These are phyloP conservation scores for Aspergillus sclerotiicarbonarius DNA, from an alignment of 495 filamentous ascomycete species.

Conservation along the genomic window DNA sequence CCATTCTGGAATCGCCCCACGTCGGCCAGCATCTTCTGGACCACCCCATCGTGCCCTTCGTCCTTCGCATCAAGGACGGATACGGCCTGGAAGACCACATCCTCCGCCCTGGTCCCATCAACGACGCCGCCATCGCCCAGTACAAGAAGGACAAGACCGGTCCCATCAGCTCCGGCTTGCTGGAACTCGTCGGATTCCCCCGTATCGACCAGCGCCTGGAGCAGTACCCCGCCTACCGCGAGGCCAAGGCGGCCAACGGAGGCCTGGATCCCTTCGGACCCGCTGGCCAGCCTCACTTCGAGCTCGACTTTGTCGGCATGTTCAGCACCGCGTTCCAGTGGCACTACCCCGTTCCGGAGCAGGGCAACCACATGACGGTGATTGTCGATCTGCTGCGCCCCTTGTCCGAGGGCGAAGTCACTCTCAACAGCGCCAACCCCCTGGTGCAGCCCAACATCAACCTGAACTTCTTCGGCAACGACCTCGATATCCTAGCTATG, in stretches of 20 bases:
- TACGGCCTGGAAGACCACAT: conserved; percentile 52
- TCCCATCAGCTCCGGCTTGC: conserved; percentile 48
- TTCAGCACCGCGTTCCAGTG: conserved; percentile 63
- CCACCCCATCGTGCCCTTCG: conserved; percentile 54
- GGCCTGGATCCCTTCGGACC: conserved; percentile 59
- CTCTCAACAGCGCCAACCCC: conserved; percentile 51
- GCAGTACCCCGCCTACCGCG: conserved; percentile 48
- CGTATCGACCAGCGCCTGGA: conserved; percentile 53
- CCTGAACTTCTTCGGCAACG: conserved; percentile 57
- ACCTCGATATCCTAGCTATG: conserved; percentile 55
- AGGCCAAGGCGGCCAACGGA: conserved; percentile 49
- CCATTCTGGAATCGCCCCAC: conserved; percentile 43
- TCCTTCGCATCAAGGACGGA: conserved; percentile 55
- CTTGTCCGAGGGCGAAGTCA: conserved; percentile 50
- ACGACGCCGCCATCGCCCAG: conserved; percentile 41
- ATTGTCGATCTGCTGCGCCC: conserved; percentile 61
- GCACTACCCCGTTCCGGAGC: conserved; percentile 53
- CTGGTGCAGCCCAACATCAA: conserved; percentile 56
- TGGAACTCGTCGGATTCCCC: conserved; percentile 57
- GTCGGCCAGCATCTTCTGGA: conserved; percentile 61
- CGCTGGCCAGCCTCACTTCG: conserved; percentile 60
- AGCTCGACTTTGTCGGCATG: conserved; percentile 62
- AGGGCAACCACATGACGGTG: conserved; percentile 53
- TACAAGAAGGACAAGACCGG: conserved; percentile 50
- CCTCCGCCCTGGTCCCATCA: conserved; percentile 47